These are phyloP conservation scores for Solanum boliviense DNA, from an alignment of 257 asterid genomes.

Conservation along the genomic window DNA sequence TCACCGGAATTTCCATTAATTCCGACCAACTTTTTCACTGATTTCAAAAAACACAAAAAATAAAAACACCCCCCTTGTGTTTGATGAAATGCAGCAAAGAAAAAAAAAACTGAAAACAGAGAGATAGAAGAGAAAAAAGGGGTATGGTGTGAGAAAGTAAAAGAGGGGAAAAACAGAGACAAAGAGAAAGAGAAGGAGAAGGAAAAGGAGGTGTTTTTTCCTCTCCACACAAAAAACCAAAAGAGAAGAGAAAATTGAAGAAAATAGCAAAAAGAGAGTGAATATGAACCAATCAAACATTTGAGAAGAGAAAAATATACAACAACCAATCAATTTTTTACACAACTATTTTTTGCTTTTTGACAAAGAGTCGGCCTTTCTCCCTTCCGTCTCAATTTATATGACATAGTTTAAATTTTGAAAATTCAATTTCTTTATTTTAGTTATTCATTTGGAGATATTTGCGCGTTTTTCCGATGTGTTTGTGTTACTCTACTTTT, in stretches of 20 bases:
- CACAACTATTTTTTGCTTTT: neutral
- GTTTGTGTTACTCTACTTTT: too few species aligned
- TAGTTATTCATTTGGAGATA: neutral
- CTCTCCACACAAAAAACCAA: slow-evolving; percentile 1
- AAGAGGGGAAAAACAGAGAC: neutral
- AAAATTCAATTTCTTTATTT: neutral
- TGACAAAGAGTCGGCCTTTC: neutral
- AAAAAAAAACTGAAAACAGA: neutral
- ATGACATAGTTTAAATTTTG: neutral
- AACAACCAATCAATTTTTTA: neutral
- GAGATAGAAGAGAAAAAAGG: neutral
- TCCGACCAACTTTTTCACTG: neutral
- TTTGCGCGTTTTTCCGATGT: neutral
- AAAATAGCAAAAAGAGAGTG: neutral
- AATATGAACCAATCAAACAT: slow-evolving; percentile 1
- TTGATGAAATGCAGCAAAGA: neutral
- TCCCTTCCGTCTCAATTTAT: neutral
- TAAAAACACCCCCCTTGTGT: neutral
- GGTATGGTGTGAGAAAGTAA: neutral
- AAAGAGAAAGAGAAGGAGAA: neutral
- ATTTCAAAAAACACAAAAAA: neutral
- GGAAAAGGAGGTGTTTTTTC: neutral
- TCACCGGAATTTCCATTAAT: slow-evolving; percentile 22
- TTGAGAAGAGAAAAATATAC: neutral
- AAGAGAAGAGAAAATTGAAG: neutral